These are phyloP conservation scores for Rubia peregrina DNA, from an alignment of 305 asterid genomes.

Conservation along the genomic window DNA sequence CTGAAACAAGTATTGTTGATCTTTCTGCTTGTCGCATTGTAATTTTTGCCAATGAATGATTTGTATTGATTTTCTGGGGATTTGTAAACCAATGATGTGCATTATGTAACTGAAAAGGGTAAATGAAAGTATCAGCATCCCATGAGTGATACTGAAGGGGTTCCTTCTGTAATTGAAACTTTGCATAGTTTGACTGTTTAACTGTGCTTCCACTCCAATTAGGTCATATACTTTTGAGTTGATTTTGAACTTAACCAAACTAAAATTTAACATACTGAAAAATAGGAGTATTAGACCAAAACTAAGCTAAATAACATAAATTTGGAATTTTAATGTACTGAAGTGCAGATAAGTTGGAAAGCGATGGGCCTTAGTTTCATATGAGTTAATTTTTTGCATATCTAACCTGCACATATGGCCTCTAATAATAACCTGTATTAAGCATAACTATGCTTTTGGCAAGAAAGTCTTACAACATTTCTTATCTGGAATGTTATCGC, in stretches of 20 bases:
- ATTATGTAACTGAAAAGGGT: neutral
- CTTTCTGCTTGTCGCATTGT: neutral
- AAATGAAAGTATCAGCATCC: neutral
- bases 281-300: too few species aligned
- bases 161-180: neutral
- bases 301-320: too few species aligned
- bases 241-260: too few species aligned
- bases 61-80: neutral
- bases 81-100: neutral
- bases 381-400: neutral
- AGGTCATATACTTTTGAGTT: too few species aligned
- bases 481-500: slow-evolving; percentile 84
- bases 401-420: neutral
- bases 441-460: slow-evolving; percentile 17
- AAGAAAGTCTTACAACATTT: slow-evolving; percentile 60
- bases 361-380: neutral
- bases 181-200: neutral
- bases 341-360: too few species aligned
- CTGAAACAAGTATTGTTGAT: neutral
- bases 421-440: neutral
- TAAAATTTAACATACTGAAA: too few species aligned
- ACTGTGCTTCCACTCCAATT: neutral
- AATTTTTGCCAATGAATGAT: neutral
- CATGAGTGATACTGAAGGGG: neutral
- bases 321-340: too few species aligned